Percentiles rank a stretch among this genome's conserved stretches.
Evolutionary conservation across 2,329 filamentous ascomycete species (phyloP).

Genomic region (Huntiella moniliformis): DNA sequence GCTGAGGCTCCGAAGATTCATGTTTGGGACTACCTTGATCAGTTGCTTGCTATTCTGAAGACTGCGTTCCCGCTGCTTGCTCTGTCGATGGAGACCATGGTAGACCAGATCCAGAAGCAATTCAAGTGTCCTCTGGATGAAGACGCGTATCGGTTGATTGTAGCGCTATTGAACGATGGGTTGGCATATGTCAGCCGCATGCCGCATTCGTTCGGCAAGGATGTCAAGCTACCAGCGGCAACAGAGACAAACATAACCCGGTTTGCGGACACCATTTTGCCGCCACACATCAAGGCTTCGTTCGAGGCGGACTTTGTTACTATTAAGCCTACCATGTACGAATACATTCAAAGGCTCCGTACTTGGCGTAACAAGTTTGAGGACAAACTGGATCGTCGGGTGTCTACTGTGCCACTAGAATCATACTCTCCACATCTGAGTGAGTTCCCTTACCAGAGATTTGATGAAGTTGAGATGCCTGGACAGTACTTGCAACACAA

Average conservation of each 20-base stretch:
- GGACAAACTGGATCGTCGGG: constrained; percentile 80
- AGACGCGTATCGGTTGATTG: constrained; percentile 90
- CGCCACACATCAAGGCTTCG: constrained; percentile 81
- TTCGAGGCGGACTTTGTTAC: constrained; percentile 96
- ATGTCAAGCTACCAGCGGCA: constrained; percentile 72
- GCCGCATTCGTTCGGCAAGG: constrained; percentile 70
- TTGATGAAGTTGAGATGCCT: constrained; percentile 94
- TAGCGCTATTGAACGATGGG: constrained; percentile 91
- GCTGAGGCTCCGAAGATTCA: constrained; percentile 40
- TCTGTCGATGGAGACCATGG: constrained; percentile 98
- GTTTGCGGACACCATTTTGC: constrained; percentile 90
- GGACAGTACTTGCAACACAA: constrained; percentile 94
- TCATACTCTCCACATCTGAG: constrained; percentile 77
- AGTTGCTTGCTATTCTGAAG: constrained; percentile 88
- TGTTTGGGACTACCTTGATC: constrained; percentile 91
- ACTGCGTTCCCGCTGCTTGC: constrained; percentile 92
- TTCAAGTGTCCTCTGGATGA: constrained; percentile 98
- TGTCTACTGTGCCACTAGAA: constrained; percentile 57
- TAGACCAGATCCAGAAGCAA: constrained; percentile 95
- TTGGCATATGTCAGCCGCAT: constrained; percentile 80
- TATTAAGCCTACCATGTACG: constrained; percentile 91
- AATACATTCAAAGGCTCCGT: constrained; percentile 93
- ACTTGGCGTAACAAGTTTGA: constrained; percentile 97
- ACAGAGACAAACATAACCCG: constrained; percentile 94
- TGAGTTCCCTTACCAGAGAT: constrained; percentile 94